Evolutionary conservation across 768 basidiomycete genomes (phyloP), one percentile per base, ranked within the genome.

Genomic region (Xerocomellus dryophilus): DNA sequence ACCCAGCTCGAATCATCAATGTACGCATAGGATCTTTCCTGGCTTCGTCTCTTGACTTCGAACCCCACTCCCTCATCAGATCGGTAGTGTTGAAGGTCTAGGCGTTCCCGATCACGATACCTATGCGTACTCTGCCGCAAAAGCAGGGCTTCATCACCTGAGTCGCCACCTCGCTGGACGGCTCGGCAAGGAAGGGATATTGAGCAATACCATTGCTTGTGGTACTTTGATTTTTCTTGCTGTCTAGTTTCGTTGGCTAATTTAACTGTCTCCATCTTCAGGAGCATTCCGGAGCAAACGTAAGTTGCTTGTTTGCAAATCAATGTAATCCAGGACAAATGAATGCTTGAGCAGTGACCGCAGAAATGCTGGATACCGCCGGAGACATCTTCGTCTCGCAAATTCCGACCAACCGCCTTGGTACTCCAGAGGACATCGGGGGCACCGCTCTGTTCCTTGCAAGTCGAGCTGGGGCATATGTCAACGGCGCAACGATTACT

Each of bases 61-160:
- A 44, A 17, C 8, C 31, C 2, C 23, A 35, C 17, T 10, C 21
- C 43, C 31, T 40, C 36, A 11, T 40, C 53, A 86, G 83, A 85
- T 81, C 59, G 85, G 79, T 32, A 84, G 81, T 15, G 77, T 86
- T 35, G 85, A 86, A 61, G 84, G 80, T 10, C 59, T 78, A 4
- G 60, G 63, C 18, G 77, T 84, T 5, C 82, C 82, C 2, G 68
- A 72, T 21, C 75, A 80, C 53, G 82, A 86, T 57, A 86, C 84
- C 2, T 86, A 82, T 56, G 82, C 84, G 0, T 86, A 86, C 62
- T 78, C 81, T 31, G 78, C 83, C 4, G 80, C 80, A n/a, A 88
- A 88, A 63, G 82, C 80, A 6, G 82, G 74, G 4, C 66, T 84
- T 48, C 80, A 82, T 63, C 84, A 85, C 50, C 67, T 85, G 27